These are phyloP conservation scores for Piromyces finnis DNA, from an alignment of 192 early-diverging fungal species.

Conservation along the genomic window DNA sequence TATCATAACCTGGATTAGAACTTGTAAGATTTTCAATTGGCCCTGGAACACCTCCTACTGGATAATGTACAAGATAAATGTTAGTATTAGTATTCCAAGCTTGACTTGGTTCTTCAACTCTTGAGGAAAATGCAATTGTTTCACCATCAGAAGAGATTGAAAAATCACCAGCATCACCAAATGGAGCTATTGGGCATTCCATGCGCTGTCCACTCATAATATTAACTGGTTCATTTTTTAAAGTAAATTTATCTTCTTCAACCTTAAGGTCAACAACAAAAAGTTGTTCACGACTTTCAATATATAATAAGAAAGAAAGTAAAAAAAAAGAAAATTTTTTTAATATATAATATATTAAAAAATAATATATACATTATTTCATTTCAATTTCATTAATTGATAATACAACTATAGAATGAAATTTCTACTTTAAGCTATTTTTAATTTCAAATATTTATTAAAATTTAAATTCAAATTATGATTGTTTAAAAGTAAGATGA, in stretches of 20 bases:
- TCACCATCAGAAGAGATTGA: constrained; percentile 40
- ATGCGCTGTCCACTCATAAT: constrained; percentile 25
- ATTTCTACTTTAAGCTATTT: too few species aligned
- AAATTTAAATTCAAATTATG: too few species aligned
- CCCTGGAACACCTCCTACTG: neutral
- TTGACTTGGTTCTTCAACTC: constrained; percentile 31
- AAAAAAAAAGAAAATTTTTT: too few species aligned
- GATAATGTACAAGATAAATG: constrained; percentile 38
- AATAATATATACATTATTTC: too few species aligned
- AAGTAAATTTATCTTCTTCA: neutral
- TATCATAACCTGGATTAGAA: constrained; percentile 32
- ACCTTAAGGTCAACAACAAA: constrained; percentile 7
- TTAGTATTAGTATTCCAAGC: constrained; percentile 63
- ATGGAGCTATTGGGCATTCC: constrained; percentile 15
- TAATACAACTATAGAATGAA: too few species aligned
- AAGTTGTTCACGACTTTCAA: constrained; percentile 2
- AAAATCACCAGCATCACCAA: constrained; percentile 40
- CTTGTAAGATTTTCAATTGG: constrained; percentile 4
- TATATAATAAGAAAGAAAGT: too few species aligned
- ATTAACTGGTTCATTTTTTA: constrained; percentile 27
- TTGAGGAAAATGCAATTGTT: constrained; percentile 51
- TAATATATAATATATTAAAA: too few species aligned
- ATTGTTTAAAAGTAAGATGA: too few species aligned
- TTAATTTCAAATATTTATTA: too few species aligned
- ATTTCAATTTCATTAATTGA: too few species aligned